Evolutionary conservation across 495 filamentous ascomycete species (phyloP).

Genomic region (Venustampulla echinocandica): DNA sequence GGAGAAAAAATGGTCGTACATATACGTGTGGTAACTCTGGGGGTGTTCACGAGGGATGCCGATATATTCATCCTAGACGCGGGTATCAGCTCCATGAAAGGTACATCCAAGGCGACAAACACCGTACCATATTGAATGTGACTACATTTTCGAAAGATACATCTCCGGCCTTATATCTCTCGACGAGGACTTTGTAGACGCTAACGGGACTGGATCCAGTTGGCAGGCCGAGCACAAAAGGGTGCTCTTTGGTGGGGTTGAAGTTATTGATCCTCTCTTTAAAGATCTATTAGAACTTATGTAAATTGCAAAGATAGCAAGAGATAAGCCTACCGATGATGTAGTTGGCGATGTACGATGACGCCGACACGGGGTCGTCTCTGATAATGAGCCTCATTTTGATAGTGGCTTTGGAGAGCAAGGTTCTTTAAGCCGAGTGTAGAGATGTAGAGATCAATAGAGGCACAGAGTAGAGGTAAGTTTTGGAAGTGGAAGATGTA

Average conservation of each 20-base stretch:
- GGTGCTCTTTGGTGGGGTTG: conserved; percentile 56
- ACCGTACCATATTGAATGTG: conserved; percentile 81
- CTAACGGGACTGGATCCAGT: conserved; percentile 72
- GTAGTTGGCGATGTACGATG: conserved; percentile 72
- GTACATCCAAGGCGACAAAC: neutral
- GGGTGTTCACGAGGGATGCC: conserved; percentile 74
- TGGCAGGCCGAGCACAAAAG: conserved; percentile 77
- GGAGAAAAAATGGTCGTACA: conserved; percentile 87
- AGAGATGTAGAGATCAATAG: too few relatives aligned
- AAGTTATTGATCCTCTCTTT: conserved; percentile 63
- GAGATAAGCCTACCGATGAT: conserved; percentile 53
- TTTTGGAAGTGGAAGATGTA: neutral
- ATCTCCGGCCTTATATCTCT: conserved; percentile 64
- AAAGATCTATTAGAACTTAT: conserved; percentile 1
- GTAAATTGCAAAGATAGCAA: neutral
- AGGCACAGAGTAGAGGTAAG: neutral
- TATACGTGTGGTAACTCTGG: conserved; percentile 80
- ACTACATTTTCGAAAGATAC: conserved; percentile 83
- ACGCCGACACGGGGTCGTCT: conserved; percentile 55
- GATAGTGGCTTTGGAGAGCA: neutral
- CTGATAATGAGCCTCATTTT: conserved; percentile 79
- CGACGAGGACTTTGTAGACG: conserved; percentile 70
- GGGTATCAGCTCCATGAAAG: conserved; percentile 2
- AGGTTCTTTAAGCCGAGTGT: neutral
- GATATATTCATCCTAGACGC: conserved; percentile 73